These are phyloP conservation scores for Fusarium neocosmosporiellum DNA, from an alignment of 2,329 filamentous ascomycete species.

Conservation along the genomic window DNA sequence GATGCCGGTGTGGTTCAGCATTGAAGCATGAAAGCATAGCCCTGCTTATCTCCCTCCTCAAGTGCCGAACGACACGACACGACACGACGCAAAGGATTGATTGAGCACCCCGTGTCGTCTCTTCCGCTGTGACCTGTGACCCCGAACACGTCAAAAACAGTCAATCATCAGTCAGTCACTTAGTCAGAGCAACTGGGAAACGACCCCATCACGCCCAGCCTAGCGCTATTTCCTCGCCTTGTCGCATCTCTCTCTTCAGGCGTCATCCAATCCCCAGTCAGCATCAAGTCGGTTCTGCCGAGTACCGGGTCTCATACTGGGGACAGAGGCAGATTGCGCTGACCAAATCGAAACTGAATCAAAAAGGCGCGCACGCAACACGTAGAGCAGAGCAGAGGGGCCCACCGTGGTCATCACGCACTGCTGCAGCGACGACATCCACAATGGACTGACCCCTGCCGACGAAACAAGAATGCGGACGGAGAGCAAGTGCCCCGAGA, in stretches of 20 bases:
- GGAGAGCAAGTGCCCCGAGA: conserved; percentile 23
- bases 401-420: conserved; percentile 1
- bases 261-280: conserved; percentile 18
- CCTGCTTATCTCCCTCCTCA: neutral
- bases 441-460: conserved; percentile 25
- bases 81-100: neutral
- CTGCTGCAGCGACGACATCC: neutral
- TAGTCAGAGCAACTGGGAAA: conserved; percentile 25
- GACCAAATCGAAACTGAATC: conserved; percentile 19
- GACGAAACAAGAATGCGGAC: conserved; percentile 22
- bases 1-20: conserved; percentile 16
- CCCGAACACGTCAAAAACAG: neutral
- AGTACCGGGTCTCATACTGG: conserved; percentile 1
- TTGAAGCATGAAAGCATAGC: conserved; percentile 6
- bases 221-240: conserved; percentile 15
- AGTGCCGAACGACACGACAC: conserved; percentile 1
- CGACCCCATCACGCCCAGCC: conserved; percentile 3
- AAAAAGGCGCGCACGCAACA: conserved; percentile 6
- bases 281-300: conserved; percentile 26
- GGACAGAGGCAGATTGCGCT: conserved; percentile 27
- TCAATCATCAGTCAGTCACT: conserved; percentile 14
- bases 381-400: neutral
- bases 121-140: conserved; percentile 1
- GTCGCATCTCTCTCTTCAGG: neutral
- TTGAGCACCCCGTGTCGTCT: neutral